Evolutionary conservation across 305 asterid species (phyloP).

Genomic region (Withania somnifera): DNA sequence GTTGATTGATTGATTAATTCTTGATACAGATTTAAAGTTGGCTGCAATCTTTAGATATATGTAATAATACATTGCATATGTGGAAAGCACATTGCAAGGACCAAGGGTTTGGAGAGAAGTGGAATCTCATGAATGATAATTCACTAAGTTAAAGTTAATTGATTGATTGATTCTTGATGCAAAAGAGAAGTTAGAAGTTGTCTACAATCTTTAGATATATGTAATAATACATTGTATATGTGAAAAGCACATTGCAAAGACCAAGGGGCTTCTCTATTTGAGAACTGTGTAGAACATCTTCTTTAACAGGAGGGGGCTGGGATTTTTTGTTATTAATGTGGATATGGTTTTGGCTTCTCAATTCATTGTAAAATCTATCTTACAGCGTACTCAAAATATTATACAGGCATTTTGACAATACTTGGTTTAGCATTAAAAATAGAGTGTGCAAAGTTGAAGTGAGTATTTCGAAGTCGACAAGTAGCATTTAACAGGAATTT

Average conservation of each 20-base stretch:
- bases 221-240: background rate
- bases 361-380: background rate
- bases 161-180: constrained; percentile 48
- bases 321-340: constrained; percentile 2
- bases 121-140: no score
- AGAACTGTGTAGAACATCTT: constrained; percentile 14
- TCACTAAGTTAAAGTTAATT: constrained; percentile 23
- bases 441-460: background rate
- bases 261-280: constrained; percentile 43
- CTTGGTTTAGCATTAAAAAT: background rate
- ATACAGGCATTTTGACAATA: background rate
- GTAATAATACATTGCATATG: background rate
- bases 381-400: background rate
- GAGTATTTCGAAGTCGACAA: background rate
- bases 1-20: no score
- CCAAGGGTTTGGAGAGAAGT: no score
- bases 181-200: constrained; percentile 16
- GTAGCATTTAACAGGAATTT: background rate
- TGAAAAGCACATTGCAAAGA: background rate
- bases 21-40: constrained; percentile 29
- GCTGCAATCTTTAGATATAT: background rate
- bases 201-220: background rate
- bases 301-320: constrained; percentile 31
- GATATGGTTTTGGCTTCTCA: background rate
- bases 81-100: background rate